Evolutionary conservation across 768 basidiomycete species (phyloP).

Genomic region (Boletus pseudo-olivaceus): DNA sequence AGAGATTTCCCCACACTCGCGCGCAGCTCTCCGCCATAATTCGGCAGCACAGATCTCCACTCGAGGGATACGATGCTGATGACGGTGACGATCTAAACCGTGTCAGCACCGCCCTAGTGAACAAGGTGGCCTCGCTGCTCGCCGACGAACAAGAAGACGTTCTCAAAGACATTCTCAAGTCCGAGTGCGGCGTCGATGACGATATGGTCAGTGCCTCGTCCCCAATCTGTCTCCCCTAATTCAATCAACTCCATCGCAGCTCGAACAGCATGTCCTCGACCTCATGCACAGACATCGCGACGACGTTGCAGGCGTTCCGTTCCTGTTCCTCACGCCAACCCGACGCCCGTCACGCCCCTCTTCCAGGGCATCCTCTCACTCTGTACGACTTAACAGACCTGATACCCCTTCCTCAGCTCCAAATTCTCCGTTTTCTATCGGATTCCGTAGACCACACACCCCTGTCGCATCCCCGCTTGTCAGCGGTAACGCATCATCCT

Average conservation of each 20-base stretch:
- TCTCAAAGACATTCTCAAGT: conserved; percentile 72
- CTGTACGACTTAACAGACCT: conserved; percentile 64
- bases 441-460: conserved; percentile 77
- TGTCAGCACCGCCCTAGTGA: conserved; percentile 63
- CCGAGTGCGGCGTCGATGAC: conserved; percentile 64
- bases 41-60: conserved; percentile 60
- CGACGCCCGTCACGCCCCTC: conserved; percentile 79
- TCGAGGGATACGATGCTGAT: conserved; percentile 56
- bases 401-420: conserved; percentile 78
- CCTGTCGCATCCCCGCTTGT: conserved; percentile 75
- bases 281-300: conserved; percentile 95
- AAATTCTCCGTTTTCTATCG: conserved; percentile 68
- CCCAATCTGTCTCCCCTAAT: conserved; percentile 15
- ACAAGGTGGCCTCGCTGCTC: conserved; percentile 66
- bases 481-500: conserved; percentile 50
- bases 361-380: conserved; percentile 72
- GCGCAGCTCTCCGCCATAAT: conserved; percentile 75
- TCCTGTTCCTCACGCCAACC: conserved; percentile 77
- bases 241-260: conserved; percentile 37
- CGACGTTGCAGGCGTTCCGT: conserved; percentile 78
- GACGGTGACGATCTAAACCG: conserved; percentile 51
- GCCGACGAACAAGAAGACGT: conserved; percentile 84
- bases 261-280: conserved; percentile 87
- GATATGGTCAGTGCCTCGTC: conserved; percentile 50
- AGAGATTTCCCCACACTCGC: conserved; percentile 75